Conservation (phyloP, 805 yeast genomes). For the Naumovozyma castellii region DNA sequence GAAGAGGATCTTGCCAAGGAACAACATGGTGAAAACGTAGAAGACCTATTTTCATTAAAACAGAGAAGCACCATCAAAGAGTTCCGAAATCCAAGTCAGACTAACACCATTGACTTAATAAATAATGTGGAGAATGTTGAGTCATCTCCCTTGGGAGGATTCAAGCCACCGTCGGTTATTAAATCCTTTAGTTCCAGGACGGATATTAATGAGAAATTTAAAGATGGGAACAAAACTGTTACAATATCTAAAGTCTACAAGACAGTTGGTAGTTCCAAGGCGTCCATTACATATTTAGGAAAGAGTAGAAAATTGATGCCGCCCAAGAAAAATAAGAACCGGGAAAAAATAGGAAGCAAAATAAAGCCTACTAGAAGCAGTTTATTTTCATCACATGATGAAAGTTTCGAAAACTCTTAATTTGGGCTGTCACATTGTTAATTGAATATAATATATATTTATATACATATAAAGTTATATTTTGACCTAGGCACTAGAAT, state of each 20-base stretch:
- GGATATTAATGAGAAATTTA: conserved; percentile 32
- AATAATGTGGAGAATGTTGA: conserved; percentile 6
- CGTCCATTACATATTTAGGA: conserved; percentile 50
- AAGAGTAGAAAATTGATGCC: conserved; percentile 27
- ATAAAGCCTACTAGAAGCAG: not conserved
- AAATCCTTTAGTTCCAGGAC: conserved; percentile 37
- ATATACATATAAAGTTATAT: no score
- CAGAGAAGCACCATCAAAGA: conserved; percentile 31
- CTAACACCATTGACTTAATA: conserved; percentile 12
- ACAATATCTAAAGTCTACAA: conserved; percentile 45
- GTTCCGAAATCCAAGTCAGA: conserved; percentile 22
- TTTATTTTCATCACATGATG: conserved; percentile 13
- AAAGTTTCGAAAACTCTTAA: conserved; percentile 15
- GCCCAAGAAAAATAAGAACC: conserved; percentile 11
- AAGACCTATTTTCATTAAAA: conserved; percentile 41
- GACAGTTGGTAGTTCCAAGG: conserved; percentile 45
- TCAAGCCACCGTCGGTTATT: conserved; percentile 36
- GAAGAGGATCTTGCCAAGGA: conserved; percentile 20
- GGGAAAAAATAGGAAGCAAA: not conserved
- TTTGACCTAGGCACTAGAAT: no score
- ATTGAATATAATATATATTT: not conserved
- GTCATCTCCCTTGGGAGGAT: conserved; percentile 12
- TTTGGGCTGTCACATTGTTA: no score
- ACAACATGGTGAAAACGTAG: conserved; percentile 25
- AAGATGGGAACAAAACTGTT: conserved; percentile 38